These are phyloP conservation scores for Limtongozyma cylindracea DNA, from an alignment of 805 yeast species.

Conservation along the genomic window DNA sequence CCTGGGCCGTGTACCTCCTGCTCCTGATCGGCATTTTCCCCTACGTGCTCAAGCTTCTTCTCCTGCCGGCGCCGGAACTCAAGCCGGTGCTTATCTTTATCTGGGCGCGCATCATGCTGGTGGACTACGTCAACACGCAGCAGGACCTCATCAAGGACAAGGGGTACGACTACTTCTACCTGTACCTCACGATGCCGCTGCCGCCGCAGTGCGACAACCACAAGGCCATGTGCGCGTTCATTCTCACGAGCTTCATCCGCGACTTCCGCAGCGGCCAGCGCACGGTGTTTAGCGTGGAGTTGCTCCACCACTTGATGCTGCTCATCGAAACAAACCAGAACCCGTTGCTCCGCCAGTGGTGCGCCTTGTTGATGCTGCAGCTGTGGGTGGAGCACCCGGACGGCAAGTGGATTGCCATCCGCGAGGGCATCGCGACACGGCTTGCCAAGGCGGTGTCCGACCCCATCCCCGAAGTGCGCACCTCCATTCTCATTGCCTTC, in stretches of 20 bases:
- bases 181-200: slow-evolving; percentile 29
- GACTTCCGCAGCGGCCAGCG: slow-evolving; percentile 65
- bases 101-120: slow-evolving; percentile 96
- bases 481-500: slow-evolving; percentile 55
- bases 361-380: slow-evolving; percentile 54
- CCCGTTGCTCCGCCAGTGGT: slow-evolving; percentile 84
- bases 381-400: slow-evolving; percentile 50
- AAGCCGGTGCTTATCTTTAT: slow-evolving; percentile 87
- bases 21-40: slow-evolving; percentile 91
- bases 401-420: slow-evolving; percentile 44
- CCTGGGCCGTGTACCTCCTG: slow-evolving; percentile 91
- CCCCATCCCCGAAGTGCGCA: slow-evolving; percentile 88
- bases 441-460: slow-evolving; percentile 41
- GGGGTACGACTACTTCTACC: slow-evolving; percentile 70
- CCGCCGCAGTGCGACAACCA: slow-evolving; percentile 37
- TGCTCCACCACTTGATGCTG: slow-evolving; percentile 37
- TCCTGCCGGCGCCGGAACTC: slow-evolving; percentile 85
- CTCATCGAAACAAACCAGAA: slow-evolving; percentile 53
- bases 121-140: slow-evolving; percentile 75
- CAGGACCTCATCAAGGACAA: slow-evolving; percentile 79
- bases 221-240: slow-evolving; percentile 88
- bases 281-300: slow-evolving; percentile 48
- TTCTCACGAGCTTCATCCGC: slow-evolving; percentile 60
- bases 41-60: slow-evolving; percentile 69
- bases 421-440: slow-evolving; percentile 33